A percentile compares a stretch with the other conserved stretches of the same genome.
phyloP scores from a whole-genome alignment of 164 flowering plant genomes.

The Annona cherimola region DNA sequence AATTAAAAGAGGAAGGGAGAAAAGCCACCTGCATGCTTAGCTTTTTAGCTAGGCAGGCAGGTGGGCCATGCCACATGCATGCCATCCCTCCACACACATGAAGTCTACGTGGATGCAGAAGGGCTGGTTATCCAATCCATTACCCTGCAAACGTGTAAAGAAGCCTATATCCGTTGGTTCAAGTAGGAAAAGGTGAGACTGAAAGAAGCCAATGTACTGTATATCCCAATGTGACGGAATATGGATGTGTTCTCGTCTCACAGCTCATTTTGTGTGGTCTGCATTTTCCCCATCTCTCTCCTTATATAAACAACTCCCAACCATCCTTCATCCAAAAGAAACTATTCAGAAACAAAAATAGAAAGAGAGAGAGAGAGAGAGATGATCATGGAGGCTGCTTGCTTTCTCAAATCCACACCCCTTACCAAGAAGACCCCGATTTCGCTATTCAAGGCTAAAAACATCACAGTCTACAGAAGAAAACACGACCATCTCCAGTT shows the following conservation, averaged over 20 bases:
- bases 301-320: slow-evolving; percentile 9
- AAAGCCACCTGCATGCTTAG: too few relatives aligned
- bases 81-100: neutral
- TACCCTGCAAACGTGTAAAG: slow-evolving; percentile 22
- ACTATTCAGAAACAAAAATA: neutral
- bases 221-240: slow-evolving; percentile 3
- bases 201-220: neutral
- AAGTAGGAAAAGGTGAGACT: slow-evolving; percentile 5
- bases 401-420: slow-evolving; percentile 47
- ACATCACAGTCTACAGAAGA: slow-evolving; percentile 14
- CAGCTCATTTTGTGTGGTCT: slow-evolving; percentile 29
- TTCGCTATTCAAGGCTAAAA: slow-evolving; percentile 24
- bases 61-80: too few relatives aligned
- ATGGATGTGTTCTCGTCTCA: neutral
- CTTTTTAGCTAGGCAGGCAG: too few relatives aligned
- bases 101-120: neutral
- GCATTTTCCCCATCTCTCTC: slow-evolving; percentile 13
- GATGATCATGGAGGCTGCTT: slow-evolving; percentile 47
- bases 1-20: too few relatives aligned
- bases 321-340: neutral
- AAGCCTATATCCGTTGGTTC: slow-evolving; percentile 30
- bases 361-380: neutral
- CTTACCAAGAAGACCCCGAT: slow-evolving; percentile 32
- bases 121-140: neutral
- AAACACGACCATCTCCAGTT: slow-evolving; percentile 8